Percentiles rank a stretch among this genome's conserved stretches.
Evolutionary conservation across 2,329 filamentous ascomycete species (phyloP).

Genomic region (Paecilomyces dactylethromorphus): DNA sequence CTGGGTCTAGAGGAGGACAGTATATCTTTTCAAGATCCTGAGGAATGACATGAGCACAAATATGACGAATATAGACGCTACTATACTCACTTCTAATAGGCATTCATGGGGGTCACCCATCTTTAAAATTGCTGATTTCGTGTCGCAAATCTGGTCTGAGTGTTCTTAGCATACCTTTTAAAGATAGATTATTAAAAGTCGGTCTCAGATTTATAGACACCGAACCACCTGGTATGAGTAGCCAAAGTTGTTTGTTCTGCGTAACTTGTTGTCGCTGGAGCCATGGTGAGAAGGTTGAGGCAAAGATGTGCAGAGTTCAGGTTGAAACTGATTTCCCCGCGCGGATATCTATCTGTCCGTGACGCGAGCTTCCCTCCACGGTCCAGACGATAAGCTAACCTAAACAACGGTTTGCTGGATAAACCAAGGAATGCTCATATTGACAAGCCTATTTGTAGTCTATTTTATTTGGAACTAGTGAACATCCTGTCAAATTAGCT

Average conservation of each 20-base stretch:
- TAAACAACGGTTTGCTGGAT: too few species aligned
- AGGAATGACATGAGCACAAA: neutral
- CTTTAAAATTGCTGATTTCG: conserved; percentile 5
- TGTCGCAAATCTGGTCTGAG: conserved; percentile 2
- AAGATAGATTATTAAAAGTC: neutral
- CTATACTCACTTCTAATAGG: conserved; percentile 5
- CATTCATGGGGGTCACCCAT: conserved; percentile 5
- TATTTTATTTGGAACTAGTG: too few species aligned
- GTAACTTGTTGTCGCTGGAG: neutral
- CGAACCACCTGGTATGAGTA: neutral
- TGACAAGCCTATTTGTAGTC: too few species aligned
- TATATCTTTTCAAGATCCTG: conserved; percentile 58
- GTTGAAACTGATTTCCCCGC: neutral
- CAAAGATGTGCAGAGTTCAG: neutral
- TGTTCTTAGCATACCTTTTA: neutral
- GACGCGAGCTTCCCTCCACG: neutral
- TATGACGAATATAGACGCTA: neutral
- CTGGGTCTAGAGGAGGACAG: conserved; percentile 67
- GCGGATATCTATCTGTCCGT: neutral
- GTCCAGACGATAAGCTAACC: neutral
- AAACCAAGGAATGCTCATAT: too few species aligned
- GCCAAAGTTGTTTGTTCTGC: neutral
- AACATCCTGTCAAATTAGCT: neutral
- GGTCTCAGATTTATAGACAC: neutral
- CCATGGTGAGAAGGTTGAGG: neutral